phyloP scores from a whole-genome alignment of 257 asterid genomes.

The Nicotiana obtusifolia region DNA sequence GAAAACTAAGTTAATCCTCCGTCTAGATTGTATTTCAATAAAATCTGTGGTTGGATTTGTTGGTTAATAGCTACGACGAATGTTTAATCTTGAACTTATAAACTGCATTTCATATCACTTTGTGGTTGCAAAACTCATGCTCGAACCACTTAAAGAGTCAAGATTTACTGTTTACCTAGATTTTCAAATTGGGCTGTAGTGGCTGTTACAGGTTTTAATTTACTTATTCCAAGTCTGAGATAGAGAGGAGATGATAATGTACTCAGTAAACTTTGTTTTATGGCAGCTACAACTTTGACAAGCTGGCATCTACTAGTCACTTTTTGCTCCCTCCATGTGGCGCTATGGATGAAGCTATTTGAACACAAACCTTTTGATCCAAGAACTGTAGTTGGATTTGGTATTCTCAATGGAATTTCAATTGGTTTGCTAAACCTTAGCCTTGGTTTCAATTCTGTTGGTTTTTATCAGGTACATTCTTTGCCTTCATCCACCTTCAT shows the following conservation, averaged over 20 bases:
- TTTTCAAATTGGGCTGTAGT: constrained; percentile 1
- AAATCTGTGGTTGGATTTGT: neutral
- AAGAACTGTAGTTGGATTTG: constrained; percentile 68
- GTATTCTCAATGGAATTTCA: constrained; percentile 77
- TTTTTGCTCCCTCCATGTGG: constrained; percentile 78
- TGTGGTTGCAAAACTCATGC: neutral
- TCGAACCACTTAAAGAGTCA: neutral
- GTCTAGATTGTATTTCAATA: neutral
- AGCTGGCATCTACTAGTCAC: constrained; percentile 94
- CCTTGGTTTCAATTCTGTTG: constrained; percentile 87
- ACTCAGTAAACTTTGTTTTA: neutral
- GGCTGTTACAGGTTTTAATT: neutral
- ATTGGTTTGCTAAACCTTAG: constrained; percentile 88
- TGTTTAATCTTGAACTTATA: neutral
- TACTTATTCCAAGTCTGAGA: neutral
- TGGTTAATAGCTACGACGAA: neutral
- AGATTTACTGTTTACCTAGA: constrained; percentile 3
- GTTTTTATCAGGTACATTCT: constrained; percentile 70
- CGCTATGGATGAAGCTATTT: constrained; percentile 59
- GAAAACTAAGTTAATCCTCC: neutral
- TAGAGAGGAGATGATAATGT: neutral
- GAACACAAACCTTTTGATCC: constrained; percentile 84
- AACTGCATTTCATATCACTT: neutral
- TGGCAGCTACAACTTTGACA: constrained; percentile 81
- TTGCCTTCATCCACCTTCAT: constrained; percentile 5